Percentiles rank a stretch among this genome's conserved stretches.
Evolutionary conservation across 1,139 yeast species (phyloP).

Genomic region (Candida smagusa): DNA sequence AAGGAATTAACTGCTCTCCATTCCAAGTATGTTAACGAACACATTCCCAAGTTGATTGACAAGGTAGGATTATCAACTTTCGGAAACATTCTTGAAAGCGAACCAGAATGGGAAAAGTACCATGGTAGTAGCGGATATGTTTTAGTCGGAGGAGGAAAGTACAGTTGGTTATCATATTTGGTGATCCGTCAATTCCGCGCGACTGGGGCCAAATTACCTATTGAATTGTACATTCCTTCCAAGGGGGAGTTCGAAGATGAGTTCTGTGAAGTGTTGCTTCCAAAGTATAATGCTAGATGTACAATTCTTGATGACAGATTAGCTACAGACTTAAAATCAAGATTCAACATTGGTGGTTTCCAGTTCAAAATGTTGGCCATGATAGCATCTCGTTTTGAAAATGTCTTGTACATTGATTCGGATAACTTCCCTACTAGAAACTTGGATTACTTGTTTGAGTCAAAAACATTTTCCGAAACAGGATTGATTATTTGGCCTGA

Average conservation of each 20-base stretch:
- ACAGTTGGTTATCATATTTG: slow-evolving; percentile 43
- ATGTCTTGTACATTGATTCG: slow-evolving; percentile 61
- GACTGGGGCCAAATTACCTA: slow-evolving; percentile 38
- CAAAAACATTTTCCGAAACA: slow-evolving; percentile 36
- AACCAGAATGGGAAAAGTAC: slow-evolving; percentile 36
- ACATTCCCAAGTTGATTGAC: slow-evolving; percentile 29
- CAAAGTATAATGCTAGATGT: slow-evolving; percentile 54
- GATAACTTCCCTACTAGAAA: slow-evolving; percentile 61
- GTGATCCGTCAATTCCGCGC: slow-evolving; percentile 42
- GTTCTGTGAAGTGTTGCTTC: slow-evolving; percentile 51
- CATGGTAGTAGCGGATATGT: slow-evolving; percentile 39
- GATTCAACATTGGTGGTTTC: slow-evolving; percentile 49
- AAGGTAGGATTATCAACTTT: slow-evolving; percentile 33
- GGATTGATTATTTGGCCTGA: slow-evolving; percentile 53
- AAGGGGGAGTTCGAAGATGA: slow-evolving; percentile 46
- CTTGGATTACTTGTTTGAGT: slow-evolving; percentile 49
- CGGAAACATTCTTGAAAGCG: slow-evolving; percentile 32
- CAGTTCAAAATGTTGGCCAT: slow-evolving; percentile 65
- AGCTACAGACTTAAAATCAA: slow-evolving; percentile 18
- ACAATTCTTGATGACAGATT: slow-evolving; percentile 40
- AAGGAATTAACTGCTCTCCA: slow-evolving; percentile 33
- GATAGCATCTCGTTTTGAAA: slow-evolving; percentile 55
- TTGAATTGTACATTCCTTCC: slow-evolving; percentile 52
- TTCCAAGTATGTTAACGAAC: slow-evolving; percentile 26
- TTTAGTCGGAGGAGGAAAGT: slow-evolving; percentile 44